Conservation (phyloP, 2,329 filamentous ascomycete species). For the Aureobasidium melanogenum region DNA sequence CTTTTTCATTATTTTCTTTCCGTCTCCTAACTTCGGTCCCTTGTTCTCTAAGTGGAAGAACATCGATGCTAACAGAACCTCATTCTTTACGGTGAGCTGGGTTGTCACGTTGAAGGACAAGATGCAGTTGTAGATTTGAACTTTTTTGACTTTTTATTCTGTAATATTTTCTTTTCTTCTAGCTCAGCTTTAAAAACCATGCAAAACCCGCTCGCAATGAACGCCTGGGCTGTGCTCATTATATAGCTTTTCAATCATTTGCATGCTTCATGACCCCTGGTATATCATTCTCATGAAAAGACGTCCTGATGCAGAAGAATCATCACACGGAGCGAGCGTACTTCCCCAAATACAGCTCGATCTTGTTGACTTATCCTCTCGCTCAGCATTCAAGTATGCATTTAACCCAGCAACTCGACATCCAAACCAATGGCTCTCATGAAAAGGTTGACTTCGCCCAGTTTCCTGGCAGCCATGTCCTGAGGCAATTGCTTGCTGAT, state of each 20-base stretch:
- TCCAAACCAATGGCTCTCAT: constrained; percentile 99
- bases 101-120: too few species aligned
- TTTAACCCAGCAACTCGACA: constrained; percentile 64
- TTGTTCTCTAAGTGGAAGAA: neutral
- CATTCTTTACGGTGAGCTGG: too few species aligned
- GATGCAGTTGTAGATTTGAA: neutral
- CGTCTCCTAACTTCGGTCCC: neutral
- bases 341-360: neutral
- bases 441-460: constrained; percentile 93
- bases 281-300: neutral
- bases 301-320: neutral
- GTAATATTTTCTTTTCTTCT: neutral
- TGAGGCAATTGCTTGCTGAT: constrained; percentile 82
- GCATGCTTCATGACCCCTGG: neutral
- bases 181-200: neutral
- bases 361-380: neutral
- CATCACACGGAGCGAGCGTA: neutral
- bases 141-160: neutral
- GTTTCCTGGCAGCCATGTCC: constrained; percentile 72
- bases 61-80: too few species aligned
- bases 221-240: neutral
- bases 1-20: neutral
- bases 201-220: neutral
- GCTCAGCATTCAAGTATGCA: neutral
- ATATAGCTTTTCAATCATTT: neutral